Evolutionary conservation across 805 yeast genomes (phyloP), one percentile per base, ranked within the genome.

Genomic region (Candida khao-thaluensis): DNA sequence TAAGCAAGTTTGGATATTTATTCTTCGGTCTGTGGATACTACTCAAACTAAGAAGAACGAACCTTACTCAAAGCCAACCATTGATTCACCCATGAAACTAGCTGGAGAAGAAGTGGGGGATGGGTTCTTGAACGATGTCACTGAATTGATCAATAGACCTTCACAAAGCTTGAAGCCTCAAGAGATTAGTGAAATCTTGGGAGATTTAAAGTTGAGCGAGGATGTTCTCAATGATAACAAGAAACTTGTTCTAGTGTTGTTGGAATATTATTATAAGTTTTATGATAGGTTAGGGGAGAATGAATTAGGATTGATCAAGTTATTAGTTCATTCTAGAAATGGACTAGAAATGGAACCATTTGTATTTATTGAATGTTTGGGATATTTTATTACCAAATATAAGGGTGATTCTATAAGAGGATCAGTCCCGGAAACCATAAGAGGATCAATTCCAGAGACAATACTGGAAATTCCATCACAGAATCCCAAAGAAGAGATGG

Each of bases 51-150:
- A 26, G 17, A 18, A 18, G 18, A 30, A 24, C 17, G 40, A 38
- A 26, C 31, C 44, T 5, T 53, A 26, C 51, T 53, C 50, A 44
- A 52, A 58, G 40, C 59, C 57, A 8, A 53, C 56, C 2, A 52
- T 49, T 3, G 71, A 64, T 7, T 60, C 71, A 1, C 72, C 72
- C 0, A 51, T 66, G 57, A 45, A 45, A 29, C 22, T 45, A 14
- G 40, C 26, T 31, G 16, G 42, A 18, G 22, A 17, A 11, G 40
- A 25, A 18, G 24, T 32, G 2, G 25, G 18, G 8, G 52, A 49
- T 10, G 54, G 50, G 7, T 65, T 67, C 38, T 50, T 54, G 22
- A 45, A 45, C 11, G 66, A 62, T 29, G 49, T 66, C 25, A 55
- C 56, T 15, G 32, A 26, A 11, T 44, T 65, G 9, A 29, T 53